Percentiles rank a stretch among this genome's conserved stretches.
Conservation (phyloP, 163 green algal species). For the Volvox carteri region DNA sequence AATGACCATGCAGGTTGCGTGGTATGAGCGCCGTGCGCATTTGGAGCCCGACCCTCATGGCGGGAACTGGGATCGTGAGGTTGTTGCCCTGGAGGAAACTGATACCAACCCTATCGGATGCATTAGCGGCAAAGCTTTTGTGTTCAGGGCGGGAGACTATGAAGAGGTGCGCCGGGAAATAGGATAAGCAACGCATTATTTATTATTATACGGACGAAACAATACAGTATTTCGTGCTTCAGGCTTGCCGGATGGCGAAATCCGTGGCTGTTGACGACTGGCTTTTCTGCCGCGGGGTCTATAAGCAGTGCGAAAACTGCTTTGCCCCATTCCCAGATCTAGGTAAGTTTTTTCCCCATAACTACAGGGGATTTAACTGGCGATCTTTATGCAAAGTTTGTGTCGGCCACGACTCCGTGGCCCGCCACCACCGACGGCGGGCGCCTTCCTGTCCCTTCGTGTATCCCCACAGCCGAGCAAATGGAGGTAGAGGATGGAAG, state of each 20-base stretch:
- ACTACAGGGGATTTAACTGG: no score
- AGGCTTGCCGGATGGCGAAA: slow-evolving; percentile 18
- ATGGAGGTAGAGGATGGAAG: background rate
- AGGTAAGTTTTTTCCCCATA: no score
- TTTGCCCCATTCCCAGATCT: slow-evolving; percentile 23
- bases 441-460: no score
- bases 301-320: slow-evolving; percentile 5
- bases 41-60: slow-evolving; percentile 33
- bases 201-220: background rate
- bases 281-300: slow-evolving; percentile 48
- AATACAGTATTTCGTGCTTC: no score
- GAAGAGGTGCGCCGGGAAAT: slow-evolving; percentile 61
- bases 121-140: slow-evolving; percentile 64
- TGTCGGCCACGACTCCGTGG: no score
- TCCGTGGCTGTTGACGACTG: background rate
- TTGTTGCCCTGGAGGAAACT: slow-evolving; percentile 58
- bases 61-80: slow-evolving; percentile 40
- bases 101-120: slow-evolving; percentile 75
- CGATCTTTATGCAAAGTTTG: no score
- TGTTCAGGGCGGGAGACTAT: slow-evolving; percentile 58
- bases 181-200: no score
- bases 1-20: slow-evolving; percentile 53
- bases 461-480: background rate
- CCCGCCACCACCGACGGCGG: no score
- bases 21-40: slow-evolving; percentile 60